Evolutionary conservation across 2,329 filamentous ascomycete genomes (phyloP), one percentile per base, ranked within the genome.

Genomic region (Fusarium sp.): DNA sequence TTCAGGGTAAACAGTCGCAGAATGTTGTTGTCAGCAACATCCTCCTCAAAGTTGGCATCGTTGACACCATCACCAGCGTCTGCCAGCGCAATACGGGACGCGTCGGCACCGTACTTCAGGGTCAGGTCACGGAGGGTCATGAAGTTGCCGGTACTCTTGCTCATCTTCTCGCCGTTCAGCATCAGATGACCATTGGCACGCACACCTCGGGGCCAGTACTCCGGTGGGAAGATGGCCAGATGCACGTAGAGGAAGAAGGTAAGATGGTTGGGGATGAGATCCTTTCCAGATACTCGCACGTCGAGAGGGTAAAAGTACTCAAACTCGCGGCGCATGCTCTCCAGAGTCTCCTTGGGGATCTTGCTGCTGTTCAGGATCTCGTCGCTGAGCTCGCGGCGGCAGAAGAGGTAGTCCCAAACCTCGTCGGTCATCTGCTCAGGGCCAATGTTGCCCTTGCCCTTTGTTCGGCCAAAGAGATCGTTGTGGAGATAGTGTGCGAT

Each of bases 91-190:
- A 98, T 91, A 77, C 95, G 89, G 44, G 91, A 91, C 13, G 96
- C 96, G 79, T 98, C 96, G 8, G 96, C 95, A 76, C 96, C 96
- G 75, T 96, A 99, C 80, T 99, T 99, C 74, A 90, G 87, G 13
- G 95, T 91, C 29, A 94, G 87, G 68, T 97, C 92, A 58, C 90
- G 87, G 57, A 98, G 85, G 10, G 96, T 98, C 79, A 99, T 86
- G 84, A 99, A 99, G 83, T 98, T 99, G 68, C 96, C 96, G 0
- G 94, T 97, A 58, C 91, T 95, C 84, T 99, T 99, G 79, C 90
- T 91, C 96, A 99, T 99, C 87, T 99, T 99, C 79, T 97, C 93
- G 54, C 95, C 95, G 79, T 99, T 99, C 70, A 99, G 85, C 80
- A 97, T 89, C 75, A 98, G 83, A 81, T 98, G 95, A 1, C 96